These are phyloP conservation scores for Pleurotus citrinopileatus DNA, from an alignment of 768 basidiomycete genomes.

Conservation along the genomic window DNA sequence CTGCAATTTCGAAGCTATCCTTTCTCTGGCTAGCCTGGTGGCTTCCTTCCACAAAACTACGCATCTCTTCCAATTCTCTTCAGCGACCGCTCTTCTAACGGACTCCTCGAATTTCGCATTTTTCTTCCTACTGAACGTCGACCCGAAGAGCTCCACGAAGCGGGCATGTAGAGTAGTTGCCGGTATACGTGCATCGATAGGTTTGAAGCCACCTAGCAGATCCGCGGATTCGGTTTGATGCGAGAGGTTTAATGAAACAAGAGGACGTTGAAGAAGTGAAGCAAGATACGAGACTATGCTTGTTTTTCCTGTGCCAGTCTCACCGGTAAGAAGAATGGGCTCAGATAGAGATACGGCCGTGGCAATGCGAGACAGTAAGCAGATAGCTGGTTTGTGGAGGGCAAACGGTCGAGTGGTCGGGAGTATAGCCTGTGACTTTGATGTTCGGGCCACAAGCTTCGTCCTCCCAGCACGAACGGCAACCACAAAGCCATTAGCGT, in stretches of 20 bases:
- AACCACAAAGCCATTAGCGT: constrained; percentile 56
- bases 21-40: constrained; percentile 62
- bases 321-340: constrained; percentile 89
- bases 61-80: constrained; percentile 82
- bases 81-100: constrained; percentile 76
- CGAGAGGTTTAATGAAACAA: constrained; percentile 90
- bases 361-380: constrained; percentile 77
- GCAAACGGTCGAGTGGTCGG: constrained; percentile 67
- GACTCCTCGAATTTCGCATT: constrained; percentile 85
- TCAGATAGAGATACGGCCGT: constrained; percentile 71
- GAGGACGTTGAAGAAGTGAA: constrained; percentile 64
- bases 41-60: constrained; percentile 85
- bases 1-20: constrained; percentile 39
- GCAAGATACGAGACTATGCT: constrained; percentile 88
- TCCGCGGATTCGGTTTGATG: constrained; percentile 97
- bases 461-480: constrained; percentile 63
- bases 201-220: constrained; percentile 92
- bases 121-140: constrained; percentile 86
- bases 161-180: constrained; percentile 65
- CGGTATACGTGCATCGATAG: constrained; percentile 84
- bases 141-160: constrained; percentile 79
- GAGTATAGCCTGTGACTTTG: constrained; percentile 19
- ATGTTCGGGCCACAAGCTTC: constrained; percentile 44
- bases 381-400: constrained; percentile 80
- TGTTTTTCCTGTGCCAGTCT: constrained; percentile 99